Conservation (phyloP, 2,329 filamentous ascomycete genomes). For the Xylariaceae sp. region DNA sequence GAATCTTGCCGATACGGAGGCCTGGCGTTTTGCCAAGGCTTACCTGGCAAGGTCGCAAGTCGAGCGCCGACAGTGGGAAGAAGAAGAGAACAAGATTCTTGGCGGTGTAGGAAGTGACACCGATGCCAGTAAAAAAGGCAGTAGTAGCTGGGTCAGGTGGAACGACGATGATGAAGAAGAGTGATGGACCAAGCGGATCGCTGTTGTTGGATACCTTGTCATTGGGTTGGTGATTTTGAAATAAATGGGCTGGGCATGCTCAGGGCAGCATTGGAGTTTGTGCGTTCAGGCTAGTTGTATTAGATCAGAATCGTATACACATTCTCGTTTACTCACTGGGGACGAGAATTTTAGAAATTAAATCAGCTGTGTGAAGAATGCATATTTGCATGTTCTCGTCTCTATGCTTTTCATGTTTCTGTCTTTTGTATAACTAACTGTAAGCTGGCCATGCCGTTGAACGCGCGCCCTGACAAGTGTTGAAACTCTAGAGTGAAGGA, state of each 20-base stretch:
- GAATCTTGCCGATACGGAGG: constrained; percentile 70
- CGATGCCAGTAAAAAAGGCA: constrained; percentile 10
- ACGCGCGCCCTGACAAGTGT: no score
- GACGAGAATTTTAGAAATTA: no score
- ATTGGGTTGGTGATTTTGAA: not conserved
- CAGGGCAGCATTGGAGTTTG: constrained; percentile 1
- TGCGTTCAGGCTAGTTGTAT: not conserved
- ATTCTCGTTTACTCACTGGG: no score
- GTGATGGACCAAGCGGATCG: not conserved
- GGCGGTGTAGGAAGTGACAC: constrained; percentile 55
- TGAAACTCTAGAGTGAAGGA: not conserved
- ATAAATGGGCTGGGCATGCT: not conserved
- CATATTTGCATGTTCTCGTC: no score
- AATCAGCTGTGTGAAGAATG: no score
- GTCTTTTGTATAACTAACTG: no score
- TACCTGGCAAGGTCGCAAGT: constrained; percentile 59
- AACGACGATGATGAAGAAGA: constrained; percentile 29
- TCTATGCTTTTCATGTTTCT: no score
- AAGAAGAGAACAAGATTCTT: constrained; percentile 61
- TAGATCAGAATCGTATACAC: no score
- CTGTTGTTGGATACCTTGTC: not conserved
- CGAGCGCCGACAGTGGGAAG: constrained; percentile 66
- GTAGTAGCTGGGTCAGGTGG: constrained; percentile 27
- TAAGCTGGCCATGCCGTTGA: no score
- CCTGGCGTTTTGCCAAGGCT: constrained; percentile 70